These are phyloP conservation scores for Rutstroemia sp. DNA, from an alignment of 2,329 filamentous ascomycete genomes.

Conservation along the genomic window DNA sequence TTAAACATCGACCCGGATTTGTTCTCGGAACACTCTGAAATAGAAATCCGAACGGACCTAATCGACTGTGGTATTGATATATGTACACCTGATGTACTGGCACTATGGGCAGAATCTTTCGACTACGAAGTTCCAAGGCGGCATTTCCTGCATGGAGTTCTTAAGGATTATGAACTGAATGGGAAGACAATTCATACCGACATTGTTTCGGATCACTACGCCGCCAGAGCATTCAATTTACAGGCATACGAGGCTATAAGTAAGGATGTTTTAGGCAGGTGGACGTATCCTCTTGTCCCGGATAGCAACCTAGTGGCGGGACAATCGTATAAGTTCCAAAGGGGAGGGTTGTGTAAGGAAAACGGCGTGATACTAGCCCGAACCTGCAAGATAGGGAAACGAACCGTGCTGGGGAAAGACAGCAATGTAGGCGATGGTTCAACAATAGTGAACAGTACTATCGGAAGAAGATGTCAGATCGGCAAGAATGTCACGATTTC, in stretches of 20 bases:
- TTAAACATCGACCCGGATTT: conserved; percentile 72
- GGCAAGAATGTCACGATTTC: conserved; percentile 75
- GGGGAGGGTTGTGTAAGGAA: conserved; percentile 70
- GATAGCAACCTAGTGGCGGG: conserved; percentile 77
- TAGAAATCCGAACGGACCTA: conserved; percentile 79
- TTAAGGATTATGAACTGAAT: conserved; percentile 96
- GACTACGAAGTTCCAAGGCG: conserved; percentile 87
- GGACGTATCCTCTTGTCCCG: conserved; percentile 83
- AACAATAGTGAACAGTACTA: conserved; percentile 64
- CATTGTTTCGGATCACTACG: conserved; percentile 75
- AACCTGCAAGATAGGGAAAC: conserved; percentile 60
- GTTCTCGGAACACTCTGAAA: conserved; percentile 62
- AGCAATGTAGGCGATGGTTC: conserved; percentile 69
- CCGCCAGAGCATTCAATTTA: conserved; percentile 76
- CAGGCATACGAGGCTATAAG: conserved; percentile 86
- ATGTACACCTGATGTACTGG: conserved; percentile 90
- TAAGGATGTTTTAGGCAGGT: conserved; percentile 76
- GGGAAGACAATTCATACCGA: conserved; percentile 95
- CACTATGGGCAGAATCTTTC: conserved; percentile 94
- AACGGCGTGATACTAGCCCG: conserved; percentile 66
- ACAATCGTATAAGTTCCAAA: conserved; percentile 66
- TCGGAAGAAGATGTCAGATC: conserved; percentile 80
- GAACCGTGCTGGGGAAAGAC: conserved; percentile 68
- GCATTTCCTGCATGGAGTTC: conserved; percentile 83
- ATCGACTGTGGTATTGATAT: conserved; percentile 96